phyloP scores from a whole-genome alignment of 148 eudicot species.

The Linanthus parryae region DNA sequence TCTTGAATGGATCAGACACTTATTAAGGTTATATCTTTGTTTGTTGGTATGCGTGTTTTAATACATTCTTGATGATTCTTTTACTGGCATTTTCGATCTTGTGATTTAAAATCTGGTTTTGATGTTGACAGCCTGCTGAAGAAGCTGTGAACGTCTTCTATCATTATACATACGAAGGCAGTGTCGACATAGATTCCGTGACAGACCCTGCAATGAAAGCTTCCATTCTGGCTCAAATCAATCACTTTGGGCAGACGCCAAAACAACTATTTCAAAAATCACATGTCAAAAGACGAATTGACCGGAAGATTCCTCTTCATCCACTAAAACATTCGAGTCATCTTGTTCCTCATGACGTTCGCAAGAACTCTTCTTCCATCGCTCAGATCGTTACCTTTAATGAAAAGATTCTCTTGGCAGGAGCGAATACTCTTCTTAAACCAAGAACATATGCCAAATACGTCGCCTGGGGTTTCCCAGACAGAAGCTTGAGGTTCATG shows the following conservation, averaged over 20 bases:
- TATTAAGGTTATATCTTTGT: no score
- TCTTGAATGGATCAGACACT: no score
- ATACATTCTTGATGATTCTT: slow-evolving; percentile 1
- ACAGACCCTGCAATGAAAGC: slow-evolving; percentile 97
- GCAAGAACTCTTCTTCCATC: slow-evolving; percentile 62
- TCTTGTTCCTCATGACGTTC: slow-evolving; percentile 61
- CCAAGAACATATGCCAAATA: slow-evolving; percentile 76
- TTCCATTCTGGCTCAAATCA: slow-evolving; percentile 92
- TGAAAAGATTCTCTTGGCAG: slow-evolving; percentile 71
- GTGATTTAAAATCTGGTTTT: slow-evolving; percentile 10
- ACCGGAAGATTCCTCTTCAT: slow-evolving; percentile 54
- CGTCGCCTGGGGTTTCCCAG: slow-evolving; percentile 96
- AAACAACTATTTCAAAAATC: slow-evolving; percentile 84
- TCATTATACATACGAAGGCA: slow-evolving; percentile 95
- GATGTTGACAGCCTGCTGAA: slow-evolving; percentile 77
- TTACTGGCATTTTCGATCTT: slow-evolving; percentile 1
- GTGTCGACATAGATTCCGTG: slow-evolving; percentile 88
- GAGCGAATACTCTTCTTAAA: slow-evolving; percentile 62
- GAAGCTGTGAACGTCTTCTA: slow-evolving; percentile 96
- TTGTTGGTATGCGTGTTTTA: not conserved
- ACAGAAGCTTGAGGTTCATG: slow-evolving; percentile 78
- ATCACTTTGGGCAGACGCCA: slow-evolving; percentile 98
- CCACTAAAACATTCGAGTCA: slow-evolving; percentile 57
- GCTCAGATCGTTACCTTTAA: slow-evolving; percentile 56
- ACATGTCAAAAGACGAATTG: slow-evolving; percentile 69